Percentiles rank a stretch among this genome's conserved stretches.
These are phyloP conservation scores for Flaveria floridana DNA, from an alignment of 140 eudicot genomes.

Conservation along the genomic window DNA sequence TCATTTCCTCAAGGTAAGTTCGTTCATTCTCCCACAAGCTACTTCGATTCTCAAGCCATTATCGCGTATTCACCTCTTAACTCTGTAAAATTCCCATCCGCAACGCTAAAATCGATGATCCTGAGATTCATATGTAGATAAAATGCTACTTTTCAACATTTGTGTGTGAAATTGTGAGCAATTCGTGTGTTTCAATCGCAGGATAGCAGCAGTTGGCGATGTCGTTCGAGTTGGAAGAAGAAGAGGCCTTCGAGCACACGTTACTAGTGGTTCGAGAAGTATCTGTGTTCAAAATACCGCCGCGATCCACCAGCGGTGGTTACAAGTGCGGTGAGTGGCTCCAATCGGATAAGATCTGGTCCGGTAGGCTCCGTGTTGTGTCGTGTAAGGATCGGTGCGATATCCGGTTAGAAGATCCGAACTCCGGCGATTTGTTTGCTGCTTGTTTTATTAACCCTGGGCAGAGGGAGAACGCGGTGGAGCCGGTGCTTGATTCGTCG, in stretches of 20 bases:
- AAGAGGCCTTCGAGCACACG: constrained; percentile 92
- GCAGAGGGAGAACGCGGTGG: constrained; percentile 78
- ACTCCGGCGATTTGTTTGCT: constrained; percentile 86
- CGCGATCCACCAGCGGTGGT: constrained; percentile 89
- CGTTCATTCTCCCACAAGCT: too few species aligned
- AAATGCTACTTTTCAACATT: not conserved
- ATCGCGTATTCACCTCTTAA: too few species aligned
- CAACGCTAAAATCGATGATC: too few species aligned
- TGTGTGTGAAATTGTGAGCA: not conserved
- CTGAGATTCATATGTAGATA: too few species aligned
- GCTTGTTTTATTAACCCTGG: constrained; percentile 85
- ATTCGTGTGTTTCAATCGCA: not conserved
- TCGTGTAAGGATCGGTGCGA: constrained; percentile 78
- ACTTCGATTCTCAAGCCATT: too few species aligned
- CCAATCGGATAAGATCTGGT: constrained; percentile 98
- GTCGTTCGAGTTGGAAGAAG: constrained; percentile 76
- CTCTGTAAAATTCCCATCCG: too few species aligned
- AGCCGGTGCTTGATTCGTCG: constrained; percentile 81
- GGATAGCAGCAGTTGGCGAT: constrained; percentile 34
- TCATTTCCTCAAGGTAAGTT: not conserved
- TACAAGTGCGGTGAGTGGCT: constrained; percentile 99
- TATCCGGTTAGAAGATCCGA: constrained; percentile 95
- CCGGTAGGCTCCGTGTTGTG: constrained; percentile 91
- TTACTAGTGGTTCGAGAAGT: constrained; percentile 94
- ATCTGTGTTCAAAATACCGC: constrained; percentile 85